Evolutionary conservation across 768 basidiomycete species (phyloP).

Genomic region (Hypholoma sublateritium): DNA sequence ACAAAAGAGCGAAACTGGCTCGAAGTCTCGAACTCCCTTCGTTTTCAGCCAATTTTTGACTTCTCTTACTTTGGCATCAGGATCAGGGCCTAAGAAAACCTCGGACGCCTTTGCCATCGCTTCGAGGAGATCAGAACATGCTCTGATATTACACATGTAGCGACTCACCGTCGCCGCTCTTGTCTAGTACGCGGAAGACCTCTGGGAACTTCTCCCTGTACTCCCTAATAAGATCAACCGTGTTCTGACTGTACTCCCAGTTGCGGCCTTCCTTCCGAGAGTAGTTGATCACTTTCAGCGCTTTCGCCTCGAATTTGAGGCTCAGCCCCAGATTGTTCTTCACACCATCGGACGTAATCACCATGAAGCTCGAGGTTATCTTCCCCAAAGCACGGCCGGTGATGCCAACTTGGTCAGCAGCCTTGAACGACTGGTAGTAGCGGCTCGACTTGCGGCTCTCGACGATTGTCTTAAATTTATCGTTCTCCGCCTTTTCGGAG

Average conservation of each 20-base stretch:
- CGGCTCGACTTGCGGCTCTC: slow-evolving; percentile 43
- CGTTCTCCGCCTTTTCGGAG: slow-evolving; percentile 76
- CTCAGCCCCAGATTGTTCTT: slow-evolving; percentile 92
- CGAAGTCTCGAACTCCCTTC: slow-evolving; percentile 87
- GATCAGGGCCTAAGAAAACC: slow-evolving; percentile 52
- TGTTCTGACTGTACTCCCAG: slow-evolving; percentile 95
- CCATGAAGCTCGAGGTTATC: slow-evolving; percentile 93
- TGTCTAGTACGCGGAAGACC: slow-evolving; percentile 71
- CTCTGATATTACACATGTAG: background rate
- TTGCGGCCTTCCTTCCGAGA: slow-evolving; percentile 77
- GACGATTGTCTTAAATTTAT: slow-evolving; percentile 74
- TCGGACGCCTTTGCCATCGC: slow-evolving; percentile 73
- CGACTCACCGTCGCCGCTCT: slow-evolving; percentile 66
- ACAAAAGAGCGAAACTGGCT: slow-evolving; percentile 88
- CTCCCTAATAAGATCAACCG: slow-evolving; percentile 74
- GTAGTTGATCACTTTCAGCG: slow-evolving; percentile 91
- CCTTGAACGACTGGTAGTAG: slow-evolving; percentile 81
- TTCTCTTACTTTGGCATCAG: slow-evolving; percentile 73
- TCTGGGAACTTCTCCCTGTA: slow-evolving; percentile 91
- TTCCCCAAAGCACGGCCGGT: slow-evolving; percentile 81
- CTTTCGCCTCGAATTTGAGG: slow-evolving; percentile 95
- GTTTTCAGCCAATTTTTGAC: slow-evolving; percentile 83
- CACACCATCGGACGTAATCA: slow-evolving; percentile 67
- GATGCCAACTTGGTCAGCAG: slow-evolving; percentile 71
- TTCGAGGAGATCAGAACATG: slow-evolving; percentile 28